Conservation (phyloP, 2,329 filamentous ascomycete genomes). For the Aspergillus arachidicola region DNA sequence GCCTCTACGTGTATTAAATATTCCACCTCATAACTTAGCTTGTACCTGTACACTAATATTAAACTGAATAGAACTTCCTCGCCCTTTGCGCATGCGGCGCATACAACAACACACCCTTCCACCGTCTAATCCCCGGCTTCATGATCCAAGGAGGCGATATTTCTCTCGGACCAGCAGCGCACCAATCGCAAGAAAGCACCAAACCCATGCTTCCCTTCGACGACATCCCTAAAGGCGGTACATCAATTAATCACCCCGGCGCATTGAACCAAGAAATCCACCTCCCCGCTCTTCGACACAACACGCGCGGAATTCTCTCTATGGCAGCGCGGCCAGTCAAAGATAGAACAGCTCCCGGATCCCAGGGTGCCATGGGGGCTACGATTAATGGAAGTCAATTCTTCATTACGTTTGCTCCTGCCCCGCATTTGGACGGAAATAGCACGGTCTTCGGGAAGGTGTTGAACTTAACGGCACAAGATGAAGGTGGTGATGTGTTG, state of each 20-base stretch:
- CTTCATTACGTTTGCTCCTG: slow-evolving; percentile 64
- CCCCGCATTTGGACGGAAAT: slow-evolving; percentile 66
- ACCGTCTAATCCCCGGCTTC: slow-evolving; percentile 65
- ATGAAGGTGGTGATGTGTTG: slow-evolving; percentile 48
- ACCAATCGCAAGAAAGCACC: slow-evolving; percentile 39
- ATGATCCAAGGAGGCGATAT: slow-evolving; percentile 65
- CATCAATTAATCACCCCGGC: slow-evolving; percentile 55
- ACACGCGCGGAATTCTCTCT: slow-evolving; percentile 59
- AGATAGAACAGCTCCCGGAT: slow-evolving; percentile 49
- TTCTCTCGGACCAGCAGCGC: slow-evolving; percentile 47
- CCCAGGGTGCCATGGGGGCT: slow-evolving; percentile 41
- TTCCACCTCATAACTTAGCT: not conserved
- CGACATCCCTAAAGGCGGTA: slow-evolving; percentile 57
- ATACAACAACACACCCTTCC: slow-evolving; percentile 65
- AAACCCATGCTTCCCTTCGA: slow-evolving; percentile 47
- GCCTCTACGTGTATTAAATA: not conserved
- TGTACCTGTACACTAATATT: not conserved
- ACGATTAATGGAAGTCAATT: slow-evolving; percentile 63
- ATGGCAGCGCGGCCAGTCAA: slow-evolving; percentile 60
- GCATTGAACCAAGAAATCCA: slow-evolving; percentile 66
- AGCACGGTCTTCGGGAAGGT: slow-evolving; percentile 69
- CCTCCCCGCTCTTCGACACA: slow-evolving; percentile 58
- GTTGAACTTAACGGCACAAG: slow-evolving; percentile 46
- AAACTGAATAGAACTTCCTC: slow-evolving; percentile 59
- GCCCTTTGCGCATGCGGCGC: slow-evolving; percentile 64